Conservation (phyloP, 257 asterid species). For the Solanum paucissectum region DNA sequence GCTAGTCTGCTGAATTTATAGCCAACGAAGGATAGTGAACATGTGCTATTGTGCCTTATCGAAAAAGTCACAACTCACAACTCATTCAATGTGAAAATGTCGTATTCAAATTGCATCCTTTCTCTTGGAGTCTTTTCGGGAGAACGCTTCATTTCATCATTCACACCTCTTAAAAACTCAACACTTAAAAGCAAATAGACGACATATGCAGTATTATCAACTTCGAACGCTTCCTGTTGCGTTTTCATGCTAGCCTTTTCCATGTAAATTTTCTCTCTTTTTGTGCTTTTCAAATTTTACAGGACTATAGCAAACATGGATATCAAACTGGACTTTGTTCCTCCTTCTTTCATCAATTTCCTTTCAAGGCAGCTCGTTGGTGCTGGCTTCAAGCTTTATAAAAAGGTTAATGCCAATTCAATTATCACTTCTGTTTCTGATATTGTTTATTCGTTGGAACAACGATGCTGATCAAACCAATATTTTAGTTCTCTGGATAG, state of each 20-base stretch:
- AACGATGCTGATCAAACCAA: not conserved
- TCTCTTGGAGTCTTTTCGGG: not conserved
- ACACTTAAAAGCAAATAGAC: not conserved
- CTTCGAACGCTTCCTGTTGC: not conserved
- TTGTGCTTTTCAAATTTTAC: conserved; percentile 12
- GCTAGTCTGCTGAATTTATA: not conserved
- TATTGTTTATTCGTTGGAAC: not conserved
- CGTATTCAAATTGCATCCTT: not conserved
- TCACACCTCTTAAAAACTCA: not conserved
- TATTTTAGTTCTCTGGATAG: not conserved
- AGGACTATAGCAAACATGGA: conserved; percentile 89
- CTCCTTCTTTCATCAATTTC: conserved; percentile 78
- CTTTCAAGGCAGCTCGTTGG: conserved; percentile 84
- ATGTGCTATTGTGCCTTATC: not conserved
- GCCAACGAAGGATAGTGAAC: not conserved
- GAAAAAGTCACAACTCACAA: not conserved
- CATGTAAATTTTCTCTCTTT: not conserved
- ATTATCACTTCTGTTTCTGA: not conserved
- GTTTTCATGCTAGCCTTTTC: not conserved
- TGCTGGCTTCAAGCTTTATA: conserved; percentile 89
- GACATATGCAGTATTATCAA: not conserved
- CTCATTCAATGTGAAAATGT: not conserved
- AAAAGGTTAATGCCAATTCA: conserved; percentile 43
- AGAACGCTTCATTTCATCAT: not conserved
- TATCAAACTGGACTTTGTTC: conserved; percentile 68